Base-by-base conservation (phyloP, 257 asterid species). In the Ligustrum vulgare region DNA sequence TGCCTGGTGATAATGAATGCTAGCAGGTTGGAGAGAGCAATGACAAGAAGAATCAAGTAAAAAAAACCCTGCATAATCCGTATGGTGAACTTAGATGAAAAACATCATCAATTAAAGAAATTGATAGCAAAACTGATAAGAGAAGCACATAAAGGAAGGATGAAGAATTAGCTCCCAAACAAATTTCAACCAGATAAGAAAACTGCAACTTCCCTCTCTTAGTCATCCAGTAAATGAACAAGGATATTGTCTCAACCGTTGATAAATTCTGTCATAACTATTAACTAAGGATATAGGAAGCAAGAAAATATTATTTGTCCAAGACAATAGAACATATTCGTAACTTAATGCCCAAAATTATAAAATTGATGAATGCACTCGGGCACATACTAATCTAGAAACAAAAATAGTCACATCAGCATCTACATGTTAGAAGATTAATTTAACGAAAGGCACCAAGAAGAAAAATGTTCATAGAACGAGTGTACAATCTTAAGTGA, bases 31-130 rank as follows among this genome's bases (percentile, higher is more conserved):
- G 76, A 76, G 67, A 91, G 82, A 49, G 91, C 85, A 72, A 89
- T 45, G 64, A 83, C 45, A 66, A 73, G 77, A 73, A 91, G 93
- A 74, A 85, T 68, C 54, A 84, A 65, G 81, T 86, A 82, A 75
- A 88, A 47, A 32, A 79, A 86, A 68, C 96, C 98, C 99, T 93
- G 99, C 90, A 85, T 37, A 75, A 82, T n/a, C 72, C 86, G 77
- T 12, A 69, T 25, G 34, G 63, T 71, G 4, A 67, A 54, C 74
- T 60, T n/a, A 39, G 69, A n/a, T 18, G 3, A 58, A 51, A 18
- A 51, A 18, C 8, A 20, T 72, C 73, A 68, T 69, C 71, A 79
- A 49, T 16, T 15, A 35, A 35, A 31, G 51, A 77, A 70, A 18
- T 37, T 65, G 69, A 8, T 70, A 39, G 23, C 8, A 54, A 23